Evolutionary conservation across 768 basidiomycete genomes (phyloP), one percentile per base, ranked within the genome.

Genomic region (Russula brevipes): DNA sequence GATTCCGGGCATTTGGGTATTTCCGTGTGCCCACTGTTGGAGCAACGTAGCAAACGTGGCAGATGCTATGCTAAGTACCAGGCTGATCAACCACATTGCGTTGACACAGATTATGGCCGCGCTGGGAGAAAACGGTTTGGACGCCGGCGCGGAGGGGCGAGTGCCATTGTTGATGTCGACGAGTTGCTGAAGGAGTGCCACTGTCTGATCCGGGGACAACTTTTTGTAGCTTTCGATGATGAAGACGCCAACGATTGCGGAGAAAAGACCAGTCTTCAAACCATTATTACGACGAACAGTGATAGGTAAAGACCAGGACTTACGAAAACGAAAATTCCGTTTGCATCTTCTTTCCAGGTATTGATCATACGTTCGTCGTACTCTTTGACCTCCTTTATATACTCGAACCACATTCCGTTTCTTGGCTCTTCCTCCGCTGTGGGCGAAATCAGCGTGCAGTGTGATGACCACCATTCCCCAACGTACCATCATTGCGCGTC

Each of bases 51-150:
- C 59, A 11, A 41, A 35, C 30, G 61, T 33, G 2, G 64, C 64
- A n/a, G 59, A 65, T 49, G 56, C 5, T 10, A 65, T 41, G 36
- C 60, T 61, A 39, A 65, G 49, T 31, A 57, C 14, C 17, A 65
- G 55, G 54, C 64, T 65, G 35, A 62, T 33, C 19, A 52, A 19
- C 64, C 64, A 65, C 46, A 65, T 51, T 41, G 51, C 36, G 42
- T 61, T 65, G 49, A 61, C 60, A n/a, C 59, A 61, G 7, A 65
- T 35, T 5, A 55, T 47, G 17, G 49, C 11, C 24, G 16, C 24
- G 11, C 41, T 30, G 8, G 41, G 39, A 17, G 60, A 51, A 33
- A 38, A 61, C 19, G 44, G 8, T 31, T 44, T 45, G 31, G 41
- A 11, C 24, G n/a, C 8, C n/a, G 38, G 53, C 3, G 59, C 45